These are phyloP conservation scores for Trichoderma cornu-damae DNA, from an alignment of 2,329 filamentous ascomycete species.

Conservation along the genomic window DNA sequence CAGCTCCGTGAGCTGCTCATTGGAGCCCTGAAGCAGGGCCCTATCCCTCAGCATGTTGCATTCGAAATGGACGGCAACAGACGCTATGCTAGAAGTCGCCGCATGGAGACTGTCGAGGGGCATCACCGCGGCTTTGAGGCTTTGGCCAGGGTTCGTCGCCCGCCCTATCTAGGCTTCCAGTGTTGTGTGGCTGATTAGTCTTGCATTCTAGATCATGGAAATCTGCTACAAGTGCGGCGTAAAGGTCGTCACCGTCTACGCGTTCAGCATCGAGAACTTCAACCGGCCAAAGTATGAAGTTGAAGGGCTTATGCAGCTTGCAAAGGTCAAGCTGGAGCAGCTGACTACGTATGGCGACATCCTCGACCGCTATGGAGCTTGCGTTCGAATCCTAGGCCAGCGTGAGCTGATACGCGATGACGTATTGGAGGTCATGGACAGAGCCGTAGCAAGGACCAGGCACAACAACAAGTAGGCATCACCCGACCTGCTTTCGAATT, in stretches of 20 bases:
- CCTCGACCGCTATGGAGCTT: constrained; percentile 85
- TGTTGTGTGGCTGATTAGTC: constrained; percentile 16
- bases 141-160: constrained; percentile 68
- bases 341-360: constrained; percentile 89
- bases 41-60: constrained; percentile 91
- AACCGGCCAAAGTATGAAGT: constrained; percentile 96
- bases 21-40: constrained; percentile 80
- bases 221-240: constrained; percentile 98
- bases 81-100: constrained; percentile 80
- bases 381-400: constrained; percentile 79
- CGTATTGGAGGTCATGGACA: constrained; percentile 82
- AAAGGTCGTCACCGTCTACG: constrained; percentile 94
- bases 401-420: constrained; percentile 78
- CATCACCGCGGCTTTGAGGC: constrained; percentile 96
- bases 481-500: not conserved
- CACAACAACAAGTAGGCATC: constrained; percentile 68
- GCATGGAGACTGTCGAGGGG: constrained; percentile 94
- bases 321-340: constrained; percentile 89
- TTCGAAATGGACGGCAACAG: constrained; percentile 99
- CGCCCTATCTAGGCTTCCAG: not conserved
- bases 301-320: constrained; percentile 94
- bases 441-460: constrained; percentile 78
- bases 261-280: constrained; percentile 99
- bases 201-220: constrained; percentile 66
- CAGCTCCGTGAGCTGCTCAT: constrained; percentile 80